Evolutionary conservation across 2,329 filamentous ascomycete species (phyloP).

Genomic region (Sporothrix globosa): DNA sequence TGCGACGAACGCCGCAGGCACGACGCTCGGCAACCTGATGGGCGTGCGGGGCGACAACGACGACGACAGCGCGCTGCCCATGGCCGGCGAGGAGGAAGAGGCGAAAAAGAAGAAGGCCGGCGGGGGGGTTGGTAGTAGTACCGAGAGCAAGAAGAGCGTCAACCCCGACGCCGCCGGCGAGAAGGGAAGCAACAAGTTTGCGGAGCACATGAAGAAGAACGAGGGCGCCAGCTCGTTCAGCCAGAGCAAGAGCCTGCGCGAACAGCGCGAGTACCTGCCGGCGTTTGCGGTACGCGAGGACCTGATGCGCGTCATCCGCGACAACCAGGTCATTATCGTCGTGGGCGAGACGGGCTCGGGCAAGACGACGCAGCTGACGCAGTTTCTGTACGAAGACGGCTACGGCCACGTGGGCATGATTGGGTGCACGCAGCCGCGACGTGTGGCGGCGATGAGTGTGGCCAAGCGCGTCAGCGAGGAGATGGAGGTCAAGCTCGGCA

Average conservation of each 20-base stretch:
- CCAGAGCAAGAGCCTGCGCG: conserved; percentile 82
- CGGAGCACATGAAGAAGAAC: conserved; percentile 83
- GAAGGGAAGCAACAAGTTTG: conserved; percentile 70
- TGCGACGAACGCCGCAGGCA: conserved; percentile 90
- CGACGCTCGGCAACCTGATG: conserved; percentile 90
- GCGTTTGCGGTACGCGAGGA: conserved; percentile 97
- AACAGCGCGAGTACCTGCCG: conserved; percentile 90
- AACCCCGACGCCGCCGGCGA: conserved; percentile 48
- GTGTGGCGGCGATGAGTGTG: conserved; percentile 98
- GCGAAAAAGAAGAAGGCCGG: conserved; percentile 35
- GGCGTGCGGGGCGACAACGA: conserved; percentile 93
- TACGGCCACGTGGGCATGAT: conserved; percentile 89
- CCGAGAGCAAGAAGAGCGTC: not conserved
- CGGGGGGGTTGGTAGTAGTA: too few species aligned
- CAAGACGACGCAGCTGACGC: conserved; percentile 95
- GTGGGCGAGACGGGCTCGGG: conserved; percentile 97
- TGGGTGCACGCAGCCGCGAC: conserved; percentile 91
- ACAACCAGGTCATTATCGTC: conserved; percentile 96
- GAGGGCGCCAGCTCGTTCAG: conserved; percentile 90
- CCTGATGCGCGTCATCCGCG: conserved; percentile 83
- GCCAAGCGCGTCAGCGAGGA: conserved; percentile 97
- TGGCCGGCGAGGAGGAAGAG: conserved; percentile 69
- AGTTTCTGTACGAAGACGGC: conserved; percentile 94
- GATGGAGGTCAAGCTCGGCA: conserved; percentile 91
- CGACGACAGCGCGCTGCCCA: conserved; percentile 83